These are phyloP conservation scores for Fraxinus cuspidata DNA, from an alignment of 257 asterid genomes.

Conservation along the genomic window DNA sequence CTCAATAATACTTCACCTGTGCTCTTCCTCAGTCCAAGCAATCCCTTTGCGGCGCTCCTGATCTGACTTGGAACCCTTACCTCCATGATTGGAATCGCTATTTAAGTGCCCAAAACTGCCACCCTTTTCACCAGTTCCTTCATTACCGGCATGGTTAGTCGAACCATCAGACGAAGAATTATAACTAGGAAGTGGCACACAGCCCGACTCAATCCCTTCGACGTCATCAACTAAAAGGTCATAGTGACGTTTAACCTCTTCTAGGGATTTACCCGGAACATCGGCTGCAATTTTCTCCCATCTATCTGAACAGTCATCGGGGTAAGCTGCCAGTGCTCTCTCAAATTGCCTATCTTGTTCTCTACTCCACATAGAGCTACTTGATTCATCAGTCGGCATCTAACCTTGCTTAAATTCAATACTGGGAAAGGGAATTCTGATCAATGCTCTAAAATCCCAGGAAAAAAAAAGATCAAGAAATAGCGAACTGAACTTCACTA, in stretches of 20 bases:
- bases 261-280: conserved; percentile 71
- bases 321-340: conserved; percentile 68
- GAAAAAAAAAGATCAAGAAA: conserved; percentile 29
- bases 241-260: conserved; percentile 71
- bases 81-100: conserved; percentile 53
- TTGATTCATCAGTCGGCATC: conserved; percentile 72
- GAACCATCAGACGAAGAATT: conserved; percentile 59
- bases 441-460: conserved; percentile 22
- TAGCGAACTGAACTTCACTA: conserved; percentile 23
- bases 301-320: conserved; percentile 61
- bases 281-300: conserved; percentile 87
- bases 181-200: conserved; percentile 64
- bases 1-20: conserved; percentile 51
- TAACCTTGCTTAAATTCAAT: conserved; percentile 32
- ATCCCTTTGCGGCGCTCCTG: conserved; percentile 94
- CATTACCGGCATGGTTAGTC: conserved; percentile 52
- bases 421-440: conserved; percentile 17
- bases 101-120: conserved; percentile 44
- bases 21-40: conserved; percentile 99
- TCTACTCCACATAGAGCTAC: conserved; percentile 72
- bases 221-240: conserved; percentile 77
- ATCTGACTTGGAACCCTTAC: conserved; percentile 62
- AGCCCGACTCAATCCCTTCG: conserved; percentile 68
- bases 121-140: conserved; percentile 48
- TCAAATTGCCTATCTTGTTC: conserved; percentile 80